Evolutionary conservation across 768 basidiomycete species (phyloP).

Genomic region (Termitomyces sp.): DNA sequence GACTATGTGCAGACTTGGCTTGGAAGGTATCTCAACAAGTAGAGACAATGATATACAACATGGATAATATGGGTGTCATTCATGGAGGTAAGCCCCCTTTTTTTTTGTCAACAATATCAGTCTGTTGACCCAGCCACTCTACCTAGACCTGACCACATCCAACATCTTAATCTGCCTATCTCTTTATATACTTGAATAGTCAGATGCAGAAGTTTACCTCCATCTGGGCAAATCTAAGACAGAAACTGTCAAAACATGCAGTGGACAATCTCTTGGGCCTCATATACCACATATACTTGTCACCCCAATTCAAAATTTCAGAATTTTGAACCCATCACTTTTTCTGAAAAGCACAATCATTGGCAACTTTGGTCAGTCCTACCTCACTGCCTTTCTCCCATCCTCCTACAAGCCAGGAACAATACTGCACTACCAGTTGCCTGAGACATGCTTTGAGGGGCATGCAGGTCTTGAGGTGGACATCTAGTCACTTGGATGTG

Average conservation of each 20-base stretch:
- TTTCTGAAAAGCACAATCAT: conserved; percentile 28
- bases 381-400: conserved; percentile 17
- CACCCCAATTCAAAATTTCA: conserved; percentile 20
- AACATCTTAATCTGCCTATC: conserved; percentile 31
- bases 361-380: conserved; percentile 36
- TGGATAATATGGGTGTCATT: conserved; percentile 28
- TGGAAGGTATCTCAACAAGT: conserved; percentile 29
- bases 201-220: conserved; percentile 26
- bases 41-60: conserved; percentile 17
- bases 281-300: conserved; percentile 25
- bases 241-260: conserved; percentile 21
- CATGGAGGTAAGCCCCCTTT: conserved; percentile 27
- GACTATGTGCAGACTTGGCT: conserved; percentile 28
- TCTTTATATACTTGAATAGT: conserved; percentile 22
- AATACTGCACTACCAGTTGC: conserved; percentile 26
- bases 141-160: conserved; percentile 31
- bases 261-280: conserved; percentile 18
- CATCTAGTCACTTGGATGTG: conserved; percentile 37
- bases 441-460: conserved; percentile 31
- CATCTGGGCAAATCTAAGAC: conserved; percentile 26
- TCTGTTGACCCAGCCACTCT: no score
- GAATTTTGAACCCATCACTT: conserved; percentile 15
- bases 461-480: conserved; percentile 23
- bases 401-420: conserved; percentile 25
- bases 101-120: no score